A percentile compares a stretch with the other conserved stretches of the same genome.
Evolutionary conservation across 2,329 filamentous ascomycete species (phyloP).

Genomic region (Helotiales sp.): DNA sequence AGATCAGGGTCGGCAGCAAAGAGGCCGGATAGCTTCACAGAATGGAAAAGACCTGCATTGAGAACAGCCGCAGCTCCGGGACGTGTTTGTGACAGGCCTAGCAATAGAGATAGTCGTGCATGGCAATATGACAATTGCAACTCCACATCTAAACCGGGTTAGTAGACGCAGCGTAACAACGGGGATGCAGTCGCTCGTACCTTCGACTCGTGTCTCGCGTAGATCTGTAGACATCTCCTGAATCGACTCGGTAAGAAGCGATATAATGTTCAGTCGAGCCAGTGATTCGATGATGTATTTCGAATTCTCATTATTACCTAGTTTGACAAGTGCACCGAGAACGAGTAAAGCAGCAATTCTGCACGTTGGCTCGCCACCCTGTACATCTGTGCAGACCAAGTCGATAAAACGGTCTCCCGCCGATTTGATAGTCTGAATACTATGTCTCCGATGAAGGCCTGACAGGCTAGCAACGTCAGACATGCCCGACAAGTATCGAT

Average conservation of each 20-base stretch:
- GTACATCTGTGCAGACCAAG: conserved; percentile 89
- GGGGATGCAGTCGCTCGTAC: conserved; percentile 38
- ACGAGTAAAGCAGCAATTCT: conserved; percentile 84
- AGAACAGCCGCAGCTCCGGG: conserved; percentile 85
- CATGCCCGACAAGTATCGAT: conserved; percentile 77
- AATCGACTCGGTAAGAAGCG: conserved; percentile 85
- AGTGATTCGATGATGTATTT: conserved; percentile 76
- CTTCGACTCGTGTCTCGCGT: conserved; percentile 54
- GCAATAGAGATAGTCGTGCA: conserved; percentile 77
- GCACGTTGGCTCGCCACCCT: conserved; percentile 77
- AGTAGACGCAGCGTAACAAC: conserved; percentile 5
- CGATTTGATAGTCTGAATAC: conserved; percentile 70
- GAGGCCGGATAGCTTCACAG: conserved; percentile 77
- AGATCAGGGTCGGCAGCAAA: conserved; percentile 92
- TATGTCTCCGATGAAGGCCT: conserved; percentile 48
- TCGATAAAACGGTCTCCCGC: conserved; percentile 82
- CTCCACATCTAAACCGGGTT: conserved; percentile 36
- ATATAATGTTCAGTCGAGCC: conserved; percentile 85
- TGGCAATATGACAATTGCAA: conserved; percentile 50
- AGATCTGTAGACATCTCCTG: conserved; percentile 75
- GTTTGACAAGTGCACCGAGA: conserved; percentile 73
- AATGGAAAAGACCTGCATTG: conserved; percentile 82
- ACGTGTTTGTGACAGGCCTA: conserved; percentile 81
- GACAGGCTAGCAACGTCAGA: conserved; percentile 52
- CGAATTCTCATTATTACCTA: conserved; percentile 72